phyloP scores from a whole-genome alignment of 2,329 filamentous ascomycete genomes.

The Elsinoe fawcettii region DNA sequence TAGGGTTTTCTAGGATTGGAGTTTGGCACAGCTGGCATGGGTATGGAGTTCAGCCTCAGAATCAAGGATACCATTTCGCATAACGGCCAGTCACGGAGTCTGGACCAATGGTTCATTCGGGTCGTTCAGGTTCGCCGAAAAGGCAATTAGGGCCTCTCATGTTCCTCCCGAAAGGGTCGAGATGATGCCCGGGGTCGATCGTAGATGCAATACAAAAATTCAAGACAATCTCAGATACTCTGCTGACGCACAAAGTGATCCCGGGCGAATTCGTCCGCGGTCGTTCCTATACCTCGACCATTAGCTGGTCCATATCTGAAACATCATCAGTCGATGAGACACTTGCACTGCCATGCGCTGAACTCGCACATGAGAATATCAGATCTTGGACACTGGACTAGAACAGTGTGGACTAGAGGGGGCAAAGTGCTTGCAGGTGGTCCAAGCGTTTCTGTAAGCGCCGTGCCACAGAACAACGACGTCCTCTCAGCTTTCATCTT shows the following conservation, averaged over 20 bases:
- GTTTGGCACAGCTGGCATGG: slow-evolving; percentile 12
- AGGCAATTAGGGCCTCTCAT: background rate
- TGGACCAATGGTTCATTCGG: background rate
- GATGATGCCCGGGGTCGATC: background rate
- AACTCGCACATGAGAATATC: background rate
- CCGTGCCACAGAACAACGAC: slow-evolving; percentile 6
- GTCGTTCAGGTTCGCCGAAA: background rate
- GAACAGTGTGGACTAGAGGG: background rate
- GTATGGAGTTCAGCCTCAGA: slow-evolving; percentile 8
- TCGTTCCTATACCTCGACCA: too few relatives aligned
- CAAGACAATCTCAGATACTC: too few relatives aligned
- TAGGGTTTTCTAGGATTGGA: slow-evolving; percentile 4
- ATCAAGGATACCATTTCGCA: slow-evolving; percentile 3
- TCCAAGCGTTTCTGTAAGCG: slow-evolving; percentile 7
- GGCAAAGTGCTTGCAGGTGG: slow-evolving; percentile 11
- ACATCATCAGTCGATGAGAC: background rate
- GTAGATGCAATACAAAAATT: background rate
- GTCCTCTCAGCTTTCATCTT: slow-evolving; percentile 12
- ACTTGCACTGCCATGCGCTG: slow-evolving; percentile 2
- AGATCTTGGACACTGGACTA: background rate
- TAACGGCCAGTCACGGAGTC: background rate
- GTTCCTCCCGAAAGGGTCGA: background rate
- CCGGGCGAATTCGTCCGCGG: too few relatives aligned
- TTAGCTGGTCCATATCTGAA: too few relatives aligned
- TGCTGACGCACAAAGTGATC: too few relatives aligned